Evolutionary conservation across 352 stramenopile species (phyloP), one percentile per base, ranked within the genome.

Genomic region (Phytopythium delawarense): DNA sequence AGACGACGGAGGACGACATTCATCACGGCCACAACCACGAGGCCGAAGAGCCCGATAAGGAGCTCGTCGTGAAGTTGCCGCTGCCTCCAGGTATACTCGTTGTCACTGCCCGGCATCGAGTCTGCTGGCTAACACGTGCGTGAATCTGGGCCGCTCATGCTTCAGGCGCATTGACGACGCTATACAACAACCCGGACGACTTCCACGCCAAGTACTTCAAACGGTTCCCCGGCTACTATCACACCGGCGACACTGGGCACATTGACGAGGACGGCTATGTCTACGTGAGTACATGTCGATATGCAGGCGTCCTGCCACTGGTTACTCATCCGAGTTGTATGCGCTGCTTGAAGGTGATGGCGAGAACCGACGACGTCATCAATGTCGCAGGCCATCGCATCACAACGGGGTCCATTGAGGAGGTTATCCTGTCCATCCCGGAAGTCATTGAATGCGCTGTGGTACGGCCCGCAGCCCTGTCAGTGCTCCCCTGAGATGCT

Each of bases 241-340:
- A 90, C 63, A 96, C 89, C 3, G 89, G 88, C 35, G 92, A 98
- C 72, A 86, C 81, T 2, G 89, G 86, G 6, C 81, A 89, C 59
- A 83, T 96, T 46, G 92, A 98, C 64, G 84, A 96, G 60, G 84
- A 96, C 74, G 91, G 91, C 25, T 97, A 97, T 59, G 78, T 97
- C 57, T 90, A 91, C 57, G 79, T 87, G 70, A 59, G 77, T 72
- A 16, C 42, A n/a, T 8, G 40, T 18, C 40, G 40, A 23, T 12
- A n/a, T 40, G 40, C 40, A 23, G 42, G 1, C 5, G 5, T 15
- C 4, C 1, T 49, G 42, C 0, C 3, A 18, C 21, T 2, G 2
- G 42, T 28, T 25, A 15, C 42, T 49, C 42, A 49, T 8, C 16
- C 20, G 16, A 25, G 6, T 11, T 49, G 42, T 13, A n/a, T 25